Conservation (phyloP, 1,139 yeast genomes). For the Yamadazyma blattariae region DNA sequence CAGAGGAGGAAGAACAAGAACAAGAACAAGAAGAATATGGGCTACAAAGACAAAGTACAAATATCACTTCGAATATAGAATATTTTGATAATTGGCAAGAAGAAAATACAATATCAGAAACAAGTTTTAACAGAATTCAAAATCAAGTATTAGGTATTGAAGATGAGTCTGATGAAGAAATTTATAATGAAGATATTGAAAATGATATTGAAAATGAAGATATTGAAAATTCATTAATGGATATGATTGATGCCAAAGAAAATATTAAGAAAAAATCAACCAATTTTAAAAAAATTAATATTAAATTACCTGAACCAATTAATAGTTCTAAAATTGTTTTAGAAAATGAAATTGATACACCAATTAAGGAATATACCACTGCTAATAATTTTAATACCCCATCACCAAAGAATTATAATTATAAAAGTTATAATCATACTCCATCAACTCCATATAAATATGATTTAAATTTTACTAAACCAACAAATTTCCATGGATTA, state of each 20-base stretch:
- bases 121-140: constrained; percentile 7
- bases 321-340: constrained; percentile 9
- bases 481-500: neutral
- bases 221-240: constrained; percentile 2
- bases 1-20: no score
- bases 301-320: constrained; percentile 4
- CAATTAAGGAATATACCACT: neutral
- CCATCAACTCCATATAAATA: neutral
- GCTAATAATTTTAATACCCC: neutral
- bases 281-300: constrained; percentile 1
- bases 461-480: neutral
- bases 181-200: no score
- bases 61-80: constrained; percentile 7
- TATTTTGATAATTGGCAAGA: constrained; percentile 10
- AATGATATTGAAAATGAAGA: no score
- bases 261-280: constrained; percentile 2
- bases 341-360: neutral
- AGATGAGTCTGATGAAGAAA: no score
- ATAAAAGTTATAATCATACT: neutral
- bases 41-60: constrained; percentile 9
- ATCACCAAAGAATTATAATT: neutral
- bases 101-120: constrained; percentile 8
- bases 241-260: constrained; percentile 2
- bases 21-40: neutral
- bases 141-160: constrained; percentile 2